These are phyloP conservation scores for Circinella umbellata DNA, from an alignment of 371 early-diverging fungal genomes.

Conservation along the genomic window DNA sequence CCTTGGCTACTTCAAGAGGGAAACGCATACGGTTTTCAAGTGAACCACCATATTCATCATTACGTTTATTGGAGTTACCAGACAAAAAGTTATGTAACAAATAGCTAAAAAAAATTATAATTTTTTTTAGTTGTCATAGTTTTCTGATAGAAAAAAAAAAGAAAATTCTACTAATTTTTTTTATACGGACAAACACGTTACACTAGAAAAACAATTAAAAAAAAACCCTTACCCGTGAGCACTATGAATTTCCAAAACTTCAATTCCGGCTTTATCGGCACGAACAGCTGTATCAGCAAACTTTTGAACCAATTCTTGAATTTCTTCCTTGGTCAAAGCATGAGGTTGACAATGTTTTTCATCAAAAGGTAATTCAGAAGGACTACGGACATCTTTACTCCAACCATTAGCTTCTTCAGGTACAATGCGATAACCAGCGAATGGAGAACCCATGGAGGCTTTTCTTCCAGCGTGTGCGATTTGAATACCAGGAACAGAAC, in stretches of 20 bases:
- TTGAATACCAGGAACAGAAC: conserved; percentile 72
- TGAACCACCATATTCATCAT: conserved; percentile 84
- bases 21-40: conserved; percentile 81
- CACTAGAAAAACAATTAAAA: not conserved
- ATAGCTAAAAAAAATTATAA: conserved; percentile 65
- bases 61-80: conserved; percentile 80
- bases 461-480: conserved; percentile 87
- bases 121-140: not conserved
- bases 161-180: not conserved
- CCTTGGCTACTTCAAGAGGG: conserved; percentile 63
- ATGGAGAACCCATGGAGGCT: conserved; percentile 63
- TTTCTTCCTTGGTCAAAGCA: conserved; percentile 69
- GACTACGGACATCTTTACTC: conserved; percentile 76
- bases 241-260: conserved; percentile 87
- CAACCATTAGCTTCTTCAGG: conserved; percentile 71
- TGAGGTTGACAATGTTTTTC: conserved; percentile 55
- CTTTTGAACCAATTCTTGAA: conserved; percentile 58
- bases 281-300: conserved; percentile 77
- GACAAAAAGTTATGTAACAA: conserved; percentile 81
- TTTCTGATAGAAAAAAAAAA: too few relatives aligned
- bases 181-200: not conserved
- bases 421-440: conserved; percentile 37
- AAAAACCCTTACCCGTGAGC: conserved; percentile 50
- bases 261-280: conserved; percentile 83
- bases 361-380: conserved; percentile 63